Evolutionary conservation across 306 rosid species (phyloP), one percentile per base, ranked within the genome.

Genomic region (Begonia masoniana): DNA sequence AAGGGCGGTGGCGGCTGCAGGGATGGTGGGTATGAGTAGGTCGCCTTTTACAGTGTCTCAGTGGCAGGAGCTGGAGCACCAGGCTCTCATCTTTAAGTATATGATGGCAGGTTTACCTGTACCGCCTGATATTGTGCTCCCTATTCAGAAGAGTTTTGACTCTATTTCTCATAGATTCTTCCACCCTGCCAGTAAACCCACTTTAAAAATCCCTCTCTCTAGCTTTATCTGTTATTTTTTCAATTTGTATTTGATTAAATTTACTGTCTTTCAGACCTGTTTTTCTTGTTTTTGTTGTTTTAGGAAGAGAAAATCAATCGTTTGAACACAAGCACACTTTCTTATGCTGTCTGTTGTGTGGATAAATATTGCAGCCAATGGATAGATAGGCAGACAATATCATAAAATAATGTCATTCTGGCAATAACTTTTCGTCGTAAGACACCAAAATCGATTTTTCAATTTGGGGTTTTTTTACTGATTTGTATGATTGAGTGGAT

Each of bases 41-140:
- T 71, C 86, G n/a, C 89, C 79, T 60, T 87, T 87, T 76, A 87
- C 96, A 54, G 75, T 68, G 67, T 71, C 87, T 2, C 96, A 87
- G 76, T 87, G 94, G 94, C 87, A 81, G 59, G 94, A 87, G 78
- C 81, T 87, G 43, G 96, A 87, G 59, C 94, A 81, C 63, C 94
- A 87, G 61, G 91, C 89, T 48, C 78, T 80, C 68, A 87, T 87
- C 75, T 87, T 87, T 64, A 87, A 83, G 78, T 87, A 83, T 66
- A 72, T 87, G 62, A 73, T 81, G 65, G 87, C 91, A 3, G 94
- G 94, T 16, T 45, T 83, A 52, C 71, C 91, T 19, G 96, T 87
- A 13, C 96, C 96, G 3, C 87, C 94, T 5, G 87, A 87, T 64
- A 89, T 87, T 43, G 85, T 87, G 19, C 69, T 66, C 43, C 96